phyloP scores from a whole-genome alignment of 73 alveolate species.

The Symbiodinium pilosum region DNA sequence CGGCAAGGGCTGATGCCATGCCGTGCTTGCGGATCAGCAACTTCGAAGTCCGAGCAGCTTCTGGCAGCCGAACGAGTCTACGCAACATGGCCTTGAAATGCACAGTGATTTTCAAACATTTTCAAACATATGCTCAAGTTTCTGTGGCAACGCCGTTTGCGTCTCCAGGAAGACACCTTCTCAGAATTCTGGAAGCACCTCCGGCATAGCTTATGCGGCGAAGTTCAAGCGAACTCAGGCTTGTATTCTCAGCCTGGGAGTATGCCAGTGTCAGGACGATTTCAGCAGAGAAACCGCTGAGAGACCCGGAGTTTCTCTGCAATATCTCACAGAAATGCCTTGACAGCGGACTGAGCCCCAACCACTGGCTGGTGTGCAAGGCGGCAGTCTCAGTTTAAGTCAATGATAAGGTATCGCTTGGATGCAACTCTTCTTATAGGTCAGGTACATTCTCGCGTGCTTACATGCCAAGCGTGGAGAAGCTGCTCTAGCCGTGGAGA shows the following conservation, averaged over 20 bases:
- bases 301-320: neutral
- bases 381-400: neutral
- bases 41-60: neutral
- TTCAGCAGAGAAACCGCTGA: neutral
- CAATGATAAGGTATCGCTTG: no score
- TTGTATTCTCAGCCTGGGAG: neutral
- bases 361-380: constrained; percentile 70
- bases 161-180: neutral
- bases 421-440: neutral
- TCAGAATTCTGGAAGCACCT: neutral
- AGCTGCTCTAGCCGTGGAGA: neutral
- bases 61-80: neutral
- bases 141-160: neutral
- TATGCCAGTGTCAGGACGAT: neutral
- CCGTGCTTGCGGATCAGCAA: neutral
- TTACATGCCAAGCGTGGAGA: neutral
- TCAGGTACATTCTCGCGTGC: neutral
- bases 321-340: constrained; percentile 6
- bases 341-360: constrained; percentile 1
- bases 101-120: neutral
- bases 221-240: neutral
- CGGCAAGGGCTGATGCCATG: neutral
- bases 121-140: neutral
- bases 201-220: neutral
- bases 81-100: neutral